Percentiles rank a stretch among this genome's conserved stretches.
phyloP scores from a whole-genome alignment of 768 basidiomycete species.

The Pleurotus tuoliensis region DNA sequence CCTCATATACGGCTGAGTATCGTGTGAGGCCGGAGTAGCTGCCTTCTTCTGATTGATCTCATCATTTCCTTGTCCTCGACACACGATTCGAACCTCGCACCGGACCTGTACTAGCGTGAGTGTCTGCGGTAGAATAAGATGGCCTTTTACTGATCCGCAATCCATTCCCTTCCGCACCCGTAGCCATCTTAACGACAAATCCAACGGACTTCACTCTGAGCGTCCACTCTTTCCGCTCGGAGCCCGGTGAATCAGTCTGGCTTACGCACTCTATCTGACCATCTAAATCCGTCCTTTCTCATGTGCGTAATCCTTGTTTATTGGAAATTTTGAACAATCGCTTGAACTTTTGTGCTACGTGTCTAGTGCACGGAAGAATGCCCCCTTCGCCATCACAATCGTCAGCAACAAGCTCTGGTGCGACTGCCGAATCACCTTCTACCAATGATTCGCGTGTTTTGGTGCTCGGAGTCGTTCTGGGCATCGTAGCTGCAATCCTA shows the following conservation, averaged over 20 bases:
- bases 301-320: background rate
- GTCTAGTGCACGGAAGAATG: conserved; percentile 1
- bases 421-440: background rate
- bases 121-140: background rate
- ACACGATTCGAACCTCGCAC: background rate
- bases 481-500: conserved; percentile 24
- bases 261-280: conserved; percentile 5
- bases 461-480: conserved; percentile 27
- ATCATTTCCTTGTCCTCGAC: background rate
- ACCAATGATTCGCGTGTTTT: conserved; percentile 25
- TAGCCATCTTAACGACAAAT: background rate
- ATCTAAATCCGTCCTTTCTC: background rate
- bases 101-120: conserved; percentile 1
- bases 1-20: background rate
- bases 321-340: background rate
- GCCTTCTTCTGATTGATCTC: conserved; percentile 3
- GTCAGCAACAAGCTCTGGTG: background rate
- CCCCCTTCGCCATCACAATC: conserved; percentile 2
- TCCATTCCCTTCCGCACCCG: background rate
- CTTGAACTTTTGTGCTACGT: background rate
- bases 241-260: background rate
- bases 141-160: background rate
- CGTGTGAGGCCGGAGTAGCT: background rate
- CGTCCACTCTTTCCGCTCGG: conserved; percentile 8
- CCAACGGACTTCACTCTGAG: background rate